Evolutionary conservation across 345 rosid species (phyloP), one percentile per base, ranked within the genome.

Genomic region (Pistacia atlantica): DNA sequence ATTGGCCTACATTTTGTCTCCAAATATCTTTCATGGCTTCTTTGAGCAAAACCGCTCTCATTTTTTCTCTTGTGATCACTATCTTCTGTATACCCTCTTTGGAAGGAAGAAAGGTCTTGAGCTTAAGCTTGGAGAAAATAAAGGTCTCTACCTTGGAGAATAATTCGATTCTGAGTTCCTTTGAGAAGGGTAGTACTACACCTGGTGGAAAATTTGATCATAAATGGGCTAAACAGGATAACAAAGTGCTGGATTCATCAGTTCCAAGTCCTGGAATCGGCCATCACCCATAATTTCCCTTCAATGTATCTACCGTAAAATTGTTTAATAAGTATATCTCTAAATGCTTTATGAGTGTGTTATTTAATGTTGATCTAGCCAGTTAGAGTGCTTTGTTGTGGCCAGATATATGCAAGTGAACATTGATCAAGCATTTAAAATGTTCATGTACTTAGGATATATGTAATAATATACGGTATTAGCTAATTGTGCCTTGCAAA

Each of bases 31-130:
- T 7, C 16, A 65, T 65, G 69, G 69, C 52, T 65, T 45, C 11
- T 42, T 20, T 42, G 2, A 42, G 28, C 69, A 65, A 65, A 65
- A 42, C 22, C 22, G 52, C 69, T 17, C 52, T 65, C 18, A 38
- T 38, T 17, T 65, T 65, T 38, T 25, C 37, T 65, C 52, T 42
- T 65, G 69, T 65, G 69, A 11, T 51, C 17, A 38, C 28, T 3
- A 42, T 65, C 28, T 67, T 17, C 6, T 22, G 11, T 48, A 11
- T 67, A 48, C 31, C 71, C 3, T 67, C 35, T 65, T 20, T 17
- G 54, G 71, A 75, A 25, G 65, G 55, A 9, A 8, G 71, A 45
- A 75, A 65, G 56, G 35, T 65, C 35, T 33, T 55, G 22, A 28
- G 5, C 28, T 25, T 25, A 25, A 25, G 25, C 1, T 17, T 16